A percentile compares a stretch with the other conserved stretches of the same genome.
Conservation (phyloP, 805 yeast species). For the Wickerhamiella domercqiae region DNA sequence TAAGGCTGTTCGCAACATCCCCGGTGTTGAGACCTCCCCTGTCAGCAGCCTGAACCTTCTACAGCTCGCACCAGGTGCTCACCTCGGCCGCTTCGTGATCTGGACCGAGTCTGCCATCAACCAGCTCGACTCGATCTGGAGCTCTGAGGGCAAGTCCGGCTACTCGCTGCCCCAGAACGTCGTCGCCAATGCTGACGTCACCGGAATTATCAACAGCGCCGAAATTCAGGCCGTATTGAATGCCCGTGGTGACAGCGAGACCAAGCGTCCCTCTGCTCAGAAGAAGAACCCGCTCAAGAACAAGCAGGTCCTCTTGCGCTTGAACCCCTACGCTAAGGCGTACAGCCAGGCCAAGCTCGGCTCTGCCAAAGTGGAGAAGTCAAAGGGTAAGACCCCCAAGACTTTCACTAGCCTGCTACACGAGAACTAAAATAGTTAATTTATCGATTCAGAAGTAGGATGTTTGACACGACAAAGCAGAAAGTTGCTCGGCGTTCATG, state of each 20-base stretch:
- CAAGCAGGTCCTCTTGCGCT: slow-evolving; percentile 95
- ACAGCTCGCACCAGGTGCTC: slow-evolving; percentile 99
- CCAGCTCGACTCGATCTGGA: slow-evolving; percentile 93
- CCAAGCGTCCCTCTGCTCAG: slow-evolving; percentile 86
- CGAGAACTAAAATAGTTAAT: slow-evolving; percentile 18
- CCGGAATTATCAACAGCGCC: slow-evolving; percentile 96
- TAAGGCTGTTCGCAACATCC: slow-evolving; percentile 98
- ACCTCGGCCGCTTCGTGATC: slow-evolving; percentile 98
- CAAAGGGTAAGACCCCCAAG: slow-evolving; percentile 28
- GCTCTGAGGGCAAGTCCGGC: slow-evolving; percentile 80
- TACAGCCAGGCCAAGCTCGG: slow-evolving; percentile 85
- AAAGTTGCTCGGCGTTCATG: not conserved
- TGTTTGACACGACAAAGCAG: not conserved
- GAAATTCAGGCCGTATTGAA: slow-evolving; percentile 96
- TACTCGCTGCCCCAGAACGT: slow-evolving; percentile 90
- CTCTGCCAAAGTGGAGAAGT: slow-evolving; percentile 55
- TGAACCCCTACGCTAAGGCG: slow-evolving; percentile 99
- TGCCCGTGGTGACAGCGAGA: slow-evolving; percentile 77
- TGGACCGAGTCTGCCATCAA: slow-evolving; percentile 99
- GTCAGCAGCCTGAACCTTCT: slow-evolving; percentile 86
- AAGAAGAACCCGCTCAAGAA: slow-evolving; percentile 99
- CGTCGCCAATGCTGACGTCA: slow-evolving; percentile 86
- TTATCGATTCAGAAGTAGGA: not conserved
- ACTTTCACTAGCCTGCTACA: slow-evolving; percentile 20
- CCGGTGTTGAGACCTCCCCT: slow-evolving; percentile 97